Conservation (phyloP, 1,139 yeast species). For the Taphrina deformans region DNA sequence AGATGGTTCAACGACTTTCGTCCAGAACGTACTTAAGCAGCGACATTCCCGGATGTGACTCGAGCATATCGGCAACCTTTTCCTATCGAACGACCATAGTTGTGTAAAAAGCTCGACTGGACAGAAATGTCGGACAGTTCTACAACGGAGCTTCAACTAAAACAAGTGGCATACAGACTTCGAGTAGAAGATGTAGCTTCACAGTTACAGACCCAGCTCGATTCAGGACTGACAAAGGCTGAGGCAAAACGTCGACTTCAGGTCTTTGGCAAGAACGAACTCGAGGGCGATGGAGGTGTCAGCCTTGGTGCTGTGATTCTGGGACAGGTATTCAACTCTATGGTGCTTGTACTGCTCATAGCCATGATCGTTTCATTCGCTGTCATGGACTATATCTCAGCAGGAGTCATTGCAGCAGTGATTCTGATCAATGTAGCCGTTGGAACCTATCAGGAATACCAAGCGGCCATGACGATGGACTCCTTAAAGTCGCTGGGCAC, state of each 20-base stretch:
- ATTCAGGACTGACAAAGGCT: slow-evolving; percentile 53
- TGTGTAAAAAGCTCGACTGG: neutral
- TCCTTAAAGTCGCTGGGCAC: slow-evolving; percentile 67
- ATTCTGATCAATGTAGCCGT: slow-evolving; percentile 65
- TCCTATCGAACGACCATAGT: neutral
- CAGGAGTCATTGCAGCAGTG: slow-evolving; percentile 77
- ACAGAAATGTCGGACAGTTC: neutral
- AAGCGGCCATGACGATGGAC: slow-evolving; percentile 81
- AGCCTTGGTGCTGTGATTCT: slow-evolving; percentile 61
- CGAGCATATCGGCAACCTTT: neutral
- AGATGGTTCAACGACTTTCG: neutral
- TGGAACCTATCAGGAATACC: slow-evolving; percentile 69
- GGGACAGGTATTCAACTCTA: slow-evolving; percentile 75
- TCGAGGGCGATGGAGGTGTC: slow-evolving; percentile 63
- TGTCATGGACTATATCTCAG: slow-evolving; percentile 76
- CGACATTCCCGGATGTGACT: neutral
- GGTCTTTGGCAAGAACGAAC: slow-evolving; percentile 58
- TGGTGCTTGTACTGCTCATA: slow-evolving; percentile 71
- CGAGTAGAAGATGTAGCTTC: neutral
- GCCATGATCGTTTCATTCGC: slow-evolving; percentile 77
- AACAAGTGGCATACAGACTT: slow-evolving; percentile 4
- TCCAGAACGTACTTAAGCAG: neutral
- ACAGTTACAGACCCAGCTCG: slow-evolving; percentile 36
- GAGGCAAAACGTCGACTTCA: slow-evolving; percentile 47
- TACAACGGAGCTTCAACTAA: slow-evolving; percentile 15